Conservation (phyloP, 768 basidiomycete species). For the Tulasnella calospora region DNA sequence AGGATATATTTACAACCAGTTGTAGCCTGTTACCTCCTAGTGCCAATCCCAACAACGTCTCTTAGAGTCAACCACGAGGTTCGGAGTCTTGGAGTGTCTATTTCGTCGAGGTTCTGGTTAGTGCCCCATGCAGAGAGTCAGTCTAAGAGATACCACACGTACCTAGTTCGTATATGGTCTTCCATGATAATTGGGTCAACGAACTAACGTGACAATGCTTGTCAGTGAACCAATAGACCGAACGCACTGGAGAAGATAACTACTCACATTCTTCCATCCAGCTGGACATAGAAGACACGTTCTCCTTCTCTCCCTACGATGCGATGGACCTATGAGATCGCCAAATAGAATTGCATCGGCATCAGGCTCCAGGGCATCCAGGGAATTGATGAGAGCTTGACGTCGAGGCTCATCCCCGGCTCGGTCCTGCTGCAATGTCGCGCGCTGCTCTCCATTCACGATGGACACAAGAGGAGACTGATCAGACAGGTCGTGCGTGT, state of each 20-base stretch:
- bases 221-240: neutral
- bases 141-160: neutral
- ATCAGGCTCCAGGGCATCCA: neutral
- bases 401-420: neutral
- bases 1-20: neutral
- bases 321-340: neutral
- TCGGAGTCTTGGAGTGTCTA: neutral
- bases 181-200: neutral
- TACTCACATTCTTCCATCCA: neutral
- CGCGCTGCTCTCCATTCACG: neutral
- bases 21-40: neutral
- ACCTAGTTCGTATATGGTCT: neutral
- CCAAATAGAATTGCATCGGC: neutral
- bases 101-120: neutral
- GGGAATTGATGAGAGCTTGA: neutral
- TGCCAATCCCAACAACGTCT: neutral
- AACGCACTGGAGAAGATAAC: neutral
- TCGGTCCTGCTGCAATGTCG: neutral
- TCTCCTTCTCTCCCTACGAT: neutral
- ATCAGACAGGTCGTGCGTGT: neutral
- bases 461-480: neutral
- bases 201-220: neutral
- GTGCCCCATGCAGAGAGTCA: neutral
- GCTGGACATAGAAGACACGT: neutral
- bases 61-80: neutral